Evolutionary conservation across 306 rosid genomes (phyloP), one percentile per base, ranked within the genome.

Genomic region (Acacia melanoxylon): DNA sequence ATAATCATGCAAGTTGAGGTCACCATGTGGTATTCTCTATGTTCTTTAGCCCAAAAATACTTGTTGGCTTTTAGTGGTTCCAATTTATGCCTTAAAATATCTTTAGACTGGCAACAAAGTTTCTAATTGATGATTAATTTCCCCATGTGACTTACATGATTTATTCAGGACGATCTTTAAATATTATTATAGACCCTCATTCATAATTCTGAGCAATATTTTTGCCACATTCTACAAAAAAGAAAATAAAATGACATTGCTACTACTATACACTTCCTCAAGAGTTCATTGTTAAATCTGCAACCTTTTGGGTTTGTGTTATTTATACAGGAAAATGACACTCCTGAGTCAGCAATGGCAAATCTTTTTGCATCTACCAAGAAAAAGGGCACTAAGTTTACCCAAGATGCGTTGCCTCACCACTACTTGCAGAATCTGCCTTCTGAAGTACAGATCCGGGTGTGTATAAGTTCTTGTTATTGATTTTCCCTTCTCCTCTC

Each of bases 371-470:
- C 98, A 76, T 89, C 94, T 73, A 86, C 87, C 46, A 91, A 91
- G 90, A 80, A 42, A 81, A 85, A 73, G 75, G 51, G 83, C 78
- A 63, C 80, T 27, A 90, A 92, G 62, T 83, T 92, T 73, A 71
- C 79, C 54, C 86, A 87, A 22, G 90, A 88, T 82, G 91, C 89
- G 63, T 85, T 80, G 81, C 51, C 78, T 72, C 88, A 84, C 80
- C 91, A 89, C 79, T 91, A 97, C 82, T 81, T 95, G 80, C 97
- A 90, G 86, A 87, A 81, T 69, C 62, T 87, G 41, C 97, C 97
- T 86, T 90, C 97, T 79, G 98, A 93, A 86, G 94, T 88, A 77
- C 94, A 95, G 80, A 81, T 93, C 81, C 87, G 78, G 92, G 98
- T 94, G 83, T 71, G 85, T 74, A 73, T 65, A 37, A 37, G 29